Base-by-base conservation (phyloP, 108 stramenopile genomes). In the Nannochloropsis gaditana region DNA sequence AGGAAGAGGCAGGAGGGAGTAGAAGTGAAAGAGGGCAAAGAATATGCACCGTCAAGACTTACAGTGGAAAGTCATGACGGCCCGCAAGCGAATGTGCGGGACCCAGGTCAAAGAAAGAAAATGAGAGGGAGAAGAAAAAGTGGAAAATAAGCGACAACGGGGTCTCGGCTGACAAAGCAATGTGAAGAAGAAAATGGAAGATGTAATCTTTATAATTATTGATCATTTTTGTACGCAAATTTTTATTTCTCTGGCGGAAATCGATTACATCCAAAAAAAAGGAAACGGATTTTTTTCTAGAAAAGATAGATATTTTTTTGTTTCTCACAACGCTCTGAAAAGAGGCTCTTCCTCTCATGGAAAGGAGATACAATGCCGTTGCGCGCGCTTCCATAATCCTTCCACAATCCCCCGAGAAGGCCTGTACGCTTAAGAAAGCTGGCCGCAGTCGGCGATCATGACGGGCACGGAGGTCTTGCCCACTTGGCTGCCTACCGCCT, bases 371-470 rank as follows among this genome's bases (percentile, higher is more conserved):
- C 31, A 31, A 31, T 31, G 31, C 31, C 31, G 31, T 31, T 31
- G 31, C 31, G 31, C 31, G 31, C 31, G 0, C 1, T 31, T 31
- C 31, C 31, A 31, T 31, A 31, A 31, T 31, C 31, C 31, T 31
- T 31, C 31, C 31, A 31, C 31, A 31, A 1, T 31, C 31, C 31
- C 31, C 31, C 31, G 1, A 31, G 31, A 31, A 31, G 31, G n/a
- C 2, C 6, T n/a, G 59, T 73, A n/a, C 59, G 59, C n/a, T n/a
- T 73, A 86, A 11, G 88, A 19, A 9, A 89, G 45, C 86, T 89
- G 86, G 11, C 91, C 91, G 59, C 91, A 91, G 88, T 91, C 91
- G 42, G 87, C 87, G 17, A 91, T 45, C 42, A 90, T 86, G 41
- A 90, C 90, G 3, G 84, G 87, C 44, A 42, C 31, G 45, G 43